Evolutionary conservation across 768 basidiomycete genomes (phyloP).

Genomic region (Calocybe gangraenosa): DNA sequence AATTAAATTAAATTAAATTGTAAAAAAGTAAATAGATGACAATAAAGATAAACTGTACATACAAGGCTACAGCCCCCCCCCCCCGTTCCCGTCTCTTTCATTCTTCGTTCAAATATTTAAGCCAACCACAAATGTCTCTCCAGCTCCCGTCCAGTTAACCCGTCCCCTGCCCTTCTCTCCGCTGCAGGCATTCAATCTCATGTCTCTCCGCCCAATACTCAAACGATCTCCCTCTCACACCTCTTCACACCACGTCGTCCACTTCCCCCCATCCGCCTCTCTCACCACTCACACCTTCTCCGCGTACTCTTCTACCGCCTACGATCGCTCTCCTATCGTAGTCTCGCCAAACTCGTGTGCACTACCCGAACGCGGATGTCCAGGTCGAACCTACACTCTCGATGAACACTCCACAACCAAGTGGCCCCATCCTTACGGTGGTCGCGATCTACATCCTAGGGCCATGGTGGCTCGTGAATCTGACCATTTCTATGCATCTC

Average conservation of each 20-base stretch:
- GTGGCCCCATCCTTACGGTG: slow-evolving; percentile 19
- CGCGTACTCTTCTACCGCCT: slow-evolving; percentile 55
- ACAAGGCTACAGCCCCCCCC: too few relatives aligned
- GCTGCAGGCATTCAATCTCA: slow-evolving; percentile 8
- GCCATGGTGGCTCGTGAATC: slow-evolving; percentile 25
- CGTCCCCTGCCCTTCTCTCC: slow-evolving; percentile 1
- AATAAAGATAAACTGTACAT: slow-evolving; percentile 7
- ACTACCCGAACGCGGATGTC: slow-evolving; percentile 75
- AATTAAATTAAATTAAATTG: slow-evolving; percentile 3
- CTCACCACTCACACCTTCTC: slow-evolving; percentile 43
- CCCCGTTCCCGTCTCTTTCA: too few relatives aligned
- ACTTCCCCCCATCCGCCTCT: slow-evolving; percentile 51
- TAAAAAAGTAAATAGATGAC: slow-evolving; percentile 12
- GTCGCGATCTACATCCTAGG: slow-evolving; percentile 44
- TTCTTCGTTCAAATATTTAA: not conserved
- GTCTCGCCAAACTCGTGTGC: slow-evolving; percentile 70
- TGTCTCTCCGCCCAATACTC: slow-evolving; percentile 54
- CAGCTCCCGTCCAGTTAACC: slow-evolving; percentile 7
- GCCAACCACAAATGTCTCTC: slow-evolving; percentile 6
- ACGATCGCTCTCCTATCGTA: slow-evolving; percentile 79
- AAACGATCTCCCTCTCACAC: slow-evolving; percentile 37
- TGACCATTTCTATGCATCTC: slow-evolving; percentile 1
- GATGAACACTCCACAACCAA: slow-evolving; percentile 27
- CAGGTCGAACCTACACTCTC: slow-evolving; percentile 62
- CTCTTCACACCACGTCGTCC: slow-evolving; percentile 32